phyloP scores from a whole-genome alignment of 2,329 filamentous ascomycete species.

The Laburnicola sp. region DNA sequence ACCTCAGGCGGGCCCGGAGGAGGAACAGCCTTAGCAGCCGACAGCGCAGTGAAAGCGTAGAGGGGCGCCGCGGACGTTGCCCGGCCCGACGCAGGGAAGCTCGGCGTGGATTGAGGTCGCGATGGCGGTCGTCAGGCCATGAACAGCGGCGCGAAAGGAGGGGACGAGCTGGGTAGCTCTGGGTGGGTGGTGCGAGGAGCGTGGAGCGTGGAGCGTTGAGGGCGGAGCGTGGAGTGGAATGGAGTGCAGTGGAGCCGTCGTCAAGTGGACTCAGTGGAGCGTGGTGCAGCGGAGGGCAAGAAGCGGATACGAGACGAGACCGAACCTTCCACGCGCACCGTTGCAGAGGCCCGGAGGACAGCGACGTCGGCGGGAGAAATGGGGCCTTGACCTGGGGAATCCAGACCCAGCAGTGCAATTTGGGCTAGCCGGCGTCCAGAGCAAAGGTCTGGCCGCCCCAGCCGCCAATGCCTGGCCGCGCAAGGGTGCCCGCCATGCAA shows the following conservation, averaged over 20 bases:
- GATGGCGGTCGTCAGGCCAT: slow-evolving; percentile 1
- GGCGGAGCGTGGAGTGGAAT: slow-evolving; percentile 3
- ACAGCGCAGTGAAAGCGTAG: slow-evolving; percentile 1
- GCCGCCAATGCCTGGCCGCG: not conserved
- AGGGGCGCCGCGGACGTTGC: slow-evolving; percentile 18
- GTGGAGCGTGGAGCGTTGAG: not conserved
- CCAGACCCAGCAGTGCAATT: slow-evolving; percentile 17
- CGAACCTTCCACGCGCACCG: not conserved
- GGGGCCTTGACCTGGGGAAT: slow-evolving; percentile 14
- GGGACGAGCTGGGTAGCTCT: slow-evolving; percentile 28
- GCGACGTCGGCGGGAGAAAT: slow-evolving; percentile 13
- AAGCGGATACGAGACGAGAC: not conserved
- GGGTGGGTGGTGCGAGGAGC: slow-evolving; percentile 12
- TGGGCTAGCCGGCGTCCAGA: not conserved
- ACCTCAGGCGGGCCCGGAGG: slow-evolving; percentile 8
- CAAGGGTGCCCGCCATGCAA: slow-evolving; percentile 4
- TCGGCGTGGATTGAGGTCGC: slow-evolving; percentile 1
- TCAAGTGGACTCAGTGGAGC: not conserved
- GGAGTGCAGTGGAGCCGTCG: slow-evolving; percentile 5
- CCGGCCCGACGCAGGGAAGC: slow-evolving; percentile 22
- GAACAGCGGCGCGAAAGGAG: slow-evolving; percentile 20
- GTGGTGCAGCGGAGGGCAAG: not conserved
- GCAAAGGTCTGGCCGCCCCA: not conserved
- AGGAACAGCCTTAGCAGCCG: slow-evolving; percentile 6
- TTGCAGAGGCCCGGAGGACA: not conserved